These are phyloP conservation scores for Colletotrichum sp. DNA, from an alignment of 2,329 filamentous ascomycete genomes.

Conservation along the genomic window DNA sequence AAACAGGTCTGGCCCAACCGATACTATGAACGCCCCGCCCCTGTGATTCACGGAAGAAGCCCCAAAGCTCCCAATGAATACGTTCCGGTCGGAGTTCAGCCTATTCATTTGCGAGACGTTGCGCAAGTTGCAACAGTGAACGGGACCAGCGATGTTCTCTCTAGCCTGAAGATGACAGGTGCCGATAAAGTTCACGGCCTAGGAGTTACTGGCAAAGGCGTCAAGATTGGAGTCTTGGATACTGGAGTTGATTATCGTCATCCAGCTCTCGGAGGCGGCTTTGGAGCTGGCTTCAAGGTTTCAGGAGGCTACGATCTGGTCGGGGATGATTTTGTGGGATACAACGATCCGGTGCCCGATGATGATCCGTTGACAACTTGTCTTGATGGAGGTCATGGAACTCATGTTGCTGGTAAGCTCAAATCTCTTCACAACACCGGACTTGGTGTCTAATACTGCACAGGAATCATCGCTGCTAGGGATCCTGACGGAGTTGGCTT, in stretches of 20 bases:
- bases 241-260: conserved; percentile 46
- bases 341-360: conserved; percentile 21
- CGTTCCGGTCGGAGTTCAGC: background rate
- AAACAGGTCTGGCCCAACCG: conserved; percentile 21
- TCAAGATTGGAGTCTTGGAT: conserved; percentile 43
- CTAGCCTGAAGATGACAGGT: conserved; percentile 31
- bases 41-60: background rate
- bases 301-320: conserved; percentile 29
- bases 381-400: conserved; percentile 42
- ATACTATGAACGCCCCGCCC: conserved; percentile 13
- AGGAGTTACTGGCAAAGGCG: conserved; percentile 41
- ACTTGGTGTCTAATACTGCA: background rate
- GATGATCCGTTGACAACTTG: conserved; percentile 4
- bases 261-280: conserved; percentile 13
- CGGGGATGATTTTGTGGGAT: conserved; percentile 33
- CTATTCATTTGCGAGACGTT: background rate
- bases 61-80: background rate
- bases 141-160: conserved; percentile 4
- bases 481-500: conserved; percentile 5
- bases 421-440: background rate
- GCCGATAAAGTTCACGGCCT: conserved; percentile 40
- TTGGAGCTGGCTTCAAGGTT: conserved; percentile 23
- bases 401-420: conserved; percentile 45
- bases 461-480: conserved; percentile 3
- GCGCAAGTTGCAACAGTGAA: conserved; percentile 4